Percentiles rank a stretch among this genome's conserved stretches.
phyloP scores from a whole-genome alignment of 257 asterid genomes.

The Lithospermum erythrorhizon region DNA sequence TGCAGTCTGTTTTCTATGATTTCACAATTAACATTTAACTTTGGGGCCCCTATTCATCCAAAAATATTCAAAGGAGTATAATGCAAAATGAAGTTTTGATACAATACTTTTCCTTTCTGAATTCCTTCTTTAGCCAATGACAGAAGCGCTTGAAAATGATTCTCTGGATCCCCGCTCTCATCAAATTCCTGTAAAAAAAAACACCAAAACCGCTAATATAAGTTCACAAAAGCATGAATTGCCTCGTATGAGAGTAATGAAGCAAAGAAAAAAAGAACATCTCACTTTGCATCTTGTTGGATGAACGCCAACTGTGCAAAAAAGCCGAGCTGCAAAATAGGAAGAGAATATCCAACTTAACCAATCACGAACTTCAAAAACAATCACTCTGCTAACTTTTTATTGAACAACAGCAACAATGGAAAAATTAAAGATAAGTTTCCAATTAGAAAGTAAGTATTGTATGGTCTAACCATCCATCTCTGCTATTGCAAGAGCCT shows the following conservation, averaged over 20 bases:
- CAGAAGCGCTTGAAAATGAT: conserved; percentile 63
- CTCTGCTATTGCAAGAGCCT: conserved; percentile 94
- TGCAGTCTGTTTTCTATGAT: not conserved
- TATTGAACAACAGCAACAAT: not conserved
- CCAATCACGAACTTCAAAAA: not conserved
- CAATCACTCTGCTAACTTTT: not conserved
- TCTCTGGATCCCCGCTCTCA: conserved; percentile 84
- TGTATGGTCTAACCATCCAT: conserved; percentile 58
- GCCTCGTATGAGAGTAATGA: not conserved
- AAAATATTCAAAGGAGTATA: not conserved
- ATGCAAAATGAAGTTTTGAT: not conserved
- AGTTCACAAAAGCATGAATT: not conserved
- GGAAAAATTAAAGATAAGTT: conserved; percentile 3
- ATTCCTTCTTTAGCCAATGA: conserved; percentile 77
- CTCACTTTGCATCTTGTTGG: conserved; percentile 96
- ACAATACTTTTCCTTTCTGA: conserved; percentile 79
- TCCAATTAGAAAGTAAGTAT: conserved; percentile 7
- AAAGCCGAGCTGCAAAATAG: conserved; percentile 61
- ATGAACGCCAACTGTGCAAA: conserved; percentile 98
- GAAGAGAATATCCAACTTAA: not conserved
- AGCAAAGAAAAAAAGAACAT: conserved; percentile 5
- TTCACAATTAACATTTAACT: not conserved
- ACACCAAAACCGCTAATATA: conserved; percentile 7
- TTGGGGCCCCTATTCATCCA: not conserved
- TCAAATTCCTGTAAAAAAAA: conserved; percentile 59